Evolutionary conservation across 164 flowering plant genomes (phyloP), one percentile per base, ranked within the genome.

Genomic region (Kingdonia uniflora): DNA sequence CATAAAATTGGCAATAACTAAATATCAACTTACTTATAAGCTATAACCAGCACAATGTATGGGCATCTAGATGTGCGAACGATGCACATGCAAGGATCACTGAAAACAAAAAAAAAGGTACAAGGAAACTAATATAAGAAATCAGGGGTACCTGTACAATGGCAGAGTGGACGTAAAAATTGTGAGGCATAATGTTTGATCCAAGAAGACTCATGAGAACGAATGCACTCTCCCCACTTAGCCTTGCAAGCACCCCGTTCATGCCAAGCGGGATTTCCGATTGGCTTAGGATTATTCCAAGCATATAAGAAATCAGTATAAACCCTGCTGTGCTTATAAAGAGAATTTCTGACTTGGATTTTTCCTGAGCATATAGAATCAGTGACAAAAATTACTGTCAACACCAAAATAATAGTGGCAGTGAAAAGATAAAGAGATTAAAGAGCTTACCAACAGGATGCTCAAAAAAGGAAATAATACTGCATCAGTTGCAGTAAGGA

Each of bases 181-280:
- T 88, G 65, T 92, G 99, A 71, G 99, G 99, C 81, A 81, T 73
- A 24, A 88, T 74, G 65, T 48, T 79, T 41, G 99, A 87, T 65
- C 99, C 99, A 55, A 92, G 87, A 54, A 92, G 81, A 76, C 91
- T 66, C 99, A 92, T 86, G 41, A 88, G 61, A 20, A 77, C 56
- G 54, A 74, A 84, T 42, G 74, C 76, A 73, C 79, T 92, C 68
- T 84, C 99, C 57, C 85, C 96, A 58, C 68, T 77, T 43, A 92
- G 62, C 57, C 62, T 75, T 38, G 75, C 68, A 29, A 68, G 58
- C 61, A 68, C 56, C 59, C 85, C 85, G 73, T 70, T 80, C 73
- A 71, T 45, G 24, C 79, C 71, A 49, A 74, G 26, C 8, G 88
- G 68, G 47, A 66, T 69, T 60, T 84, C 97, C 19, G 88, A 74